Evolutionary conservation across 306 rosid genomes (phyloP), one percentile per base, ranked within the genome.

Genomic region (Acmispon strigosus): DNA sequence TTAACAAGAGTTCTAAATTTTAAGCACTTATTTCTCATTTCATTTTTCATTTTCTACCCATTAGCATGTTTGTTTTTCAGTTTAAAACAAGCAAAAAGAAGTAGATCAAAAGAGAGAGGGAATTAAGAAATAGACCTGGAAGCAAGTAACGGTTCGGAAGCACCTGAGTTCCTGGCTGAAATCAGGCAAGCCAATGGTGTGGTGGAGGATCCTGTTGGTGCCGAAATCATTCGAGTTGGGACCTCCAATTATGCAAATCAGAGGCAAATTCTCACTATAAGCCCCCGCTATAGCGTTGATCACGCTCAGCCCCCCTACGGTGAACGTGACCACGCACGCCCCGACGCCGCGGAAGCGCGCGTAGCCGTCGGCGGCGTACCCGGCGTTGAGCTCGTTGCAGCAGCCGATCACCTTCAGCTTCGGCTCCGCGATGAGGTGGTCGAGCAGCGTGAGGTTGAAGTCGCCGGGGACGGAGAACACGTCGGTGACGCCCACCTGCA

Each of bases 311-410:
- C 87, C 92, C 0, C 92, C 92, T 0, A 87, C 88, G 0, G 82
- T 79, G 24, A 86, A 86, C 0, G 88, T 86, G 4, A 86, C 91
- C 0, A 86, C 91, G 5, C 91, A 86, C 6, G 86, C 91, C 10
- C 88, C 88, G 0, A 87, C 92, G 14, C 92, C 92, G 0, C 83
- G 77, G 1, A 77, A 15, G 0, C 89, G 80, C 2, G 89, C 87
- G 20, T 87, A 87, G 0, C 92, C 92, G 3, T 87, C 89, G 5
- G 92, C 92, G 5, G 92, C 92, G 37, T 87, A 87, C 0, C 92
- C 89, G 0, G 89, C 92, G 49, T 87, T 84, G 41, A 87, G 89
- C 69, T 87, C 92, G 68, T 87, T 87, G 34, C 89, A 87, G 70
- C 89, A 87, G 0, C 92, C 89, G 0, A 84, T 0, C 9, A 77